A percentile compares a stretch with the other conserved stretches of the same genome.
Evolutionary conservation across 2,329 filamentous ascomycete genomes (phyloP).

Genomic region (Trichoderma sp.): DNA sequence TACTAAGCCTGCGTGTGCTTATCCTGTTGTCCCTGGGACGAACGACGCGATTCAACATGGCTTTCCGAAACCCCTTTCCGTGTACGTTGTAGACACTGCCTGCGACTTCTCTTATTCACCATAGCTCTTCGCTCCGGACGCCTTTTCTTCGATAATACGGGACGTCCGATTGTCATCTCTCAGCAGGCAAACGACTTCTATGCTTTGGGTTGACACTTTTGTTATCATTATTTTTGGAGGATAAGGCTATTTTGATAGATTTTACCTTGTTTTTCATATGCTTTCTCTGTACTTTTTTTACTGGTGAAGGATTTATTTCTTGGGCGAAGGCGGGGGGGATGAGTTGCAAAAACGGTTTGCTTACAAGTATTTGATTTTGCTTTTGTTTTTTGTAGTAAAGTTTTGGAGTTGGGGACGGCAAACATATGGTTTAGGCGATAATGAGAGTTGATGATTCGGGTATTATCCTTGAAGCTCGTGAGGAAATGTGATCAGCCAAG

Average conservation of each 20-base stretch:
- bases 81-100: neutral
- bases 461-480: neutral
- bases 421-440: constrained; percentile 4
- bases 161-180: neutral
- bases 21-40: neutral
- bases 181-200: neutral
- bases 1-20: neutral
- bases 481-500: neutral
- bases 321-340: neutral
- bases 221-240: neutral
- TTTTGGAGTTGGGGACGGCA: constrained; percentile 10
- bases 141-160: neutral
- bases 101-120: neutral
- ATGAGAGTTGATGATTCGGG: constrained; percentile 7
- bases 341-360: constrained; percentile 12
- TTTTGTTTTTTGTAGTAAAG: neutral
- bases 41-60: neutral
- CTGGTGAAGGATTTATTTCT: neutral
- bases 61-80: neutral
- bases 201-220: neutral
- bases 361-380: neutral
- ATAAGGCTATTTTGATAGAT: neutral
- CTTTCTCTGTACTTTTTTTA: neutral
- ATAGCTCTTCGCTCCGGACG: neutral
- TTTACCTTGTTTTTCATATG: neutral